Conservation (phyloP, 2,329 filamentous ascomycete species). For the Incumbomyces delicatus region DNA sequence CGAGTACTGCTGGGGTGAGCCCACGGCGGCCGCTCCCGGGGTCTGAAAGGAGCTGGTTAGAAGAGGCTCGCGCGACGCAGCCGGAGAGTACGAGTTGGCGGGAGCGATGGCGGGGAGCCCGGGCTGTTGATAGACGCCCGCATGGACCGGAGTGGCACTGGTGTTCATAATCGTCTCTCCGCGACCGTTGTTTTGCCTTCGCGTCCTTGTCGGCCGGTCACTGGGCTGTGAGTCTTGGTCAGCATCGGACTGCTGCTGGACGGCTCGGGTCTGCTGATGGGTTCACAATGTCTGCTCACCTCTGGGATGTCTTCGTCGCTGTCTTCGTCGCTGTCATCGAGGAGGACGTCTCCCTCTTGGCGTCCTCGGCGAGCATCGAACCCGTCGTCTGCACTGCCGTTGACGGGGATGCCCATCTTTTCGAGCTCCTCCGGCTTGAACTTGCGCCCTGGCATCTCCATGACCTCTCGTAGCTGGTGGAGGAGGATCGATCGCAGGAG, state of each 20-base stretch:
- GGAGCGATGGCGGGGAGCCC: constrained; percentile 17
- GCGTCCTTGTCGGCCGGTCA: constrained; percentile 36
- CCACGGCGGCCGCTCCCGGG: constrained; percentile 6
- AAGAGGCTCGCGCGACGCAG: constrained; percentile 12
- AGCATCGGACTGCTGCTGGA: constrained; percentile 13
- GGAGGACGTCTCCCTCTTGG: constrained; percentile 17
- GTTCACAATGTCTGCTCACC: constrained; percentile 15
- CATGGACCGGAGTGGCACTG: background rate
- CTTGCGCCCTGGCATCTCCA: constrained; percentile 56
- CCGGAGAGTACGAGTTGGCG: constrained; percentile 16
- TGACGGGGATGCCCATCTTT: constrained; percentile 30
- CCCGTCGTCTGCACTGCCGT: constrained; percentile 9
- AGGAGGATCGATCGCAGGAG: constrained; percentile 70
- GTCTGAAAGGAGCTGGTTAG: constrained; percentile 16
- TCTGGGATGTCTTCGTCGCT: constrained; percentile 22
- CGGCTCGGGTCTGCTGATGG: constrained; percentile 1
- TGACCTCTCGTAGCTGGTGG: constrained; percentile 48
- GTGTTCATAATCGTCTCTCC: constrained; percentile 19
- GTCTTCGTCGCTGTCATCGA: constrained; percentile 21
- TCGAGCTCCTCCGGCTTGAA: constrained; percentile 69
- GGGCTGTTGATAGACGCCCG: constrained; percentile 15
- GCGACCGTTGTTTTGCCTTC: constrained; percentile 19
- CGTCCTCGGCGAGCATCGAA: constrained; percentile 1
- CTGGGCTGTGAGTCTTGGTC: constrained; percentile 29
- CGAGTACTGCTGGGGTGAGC: constrained; percentile 11